phyloP scores from a whole-genome alignment of 441 rosid genomes.

The Gossypium schwendimanii region DNA sequence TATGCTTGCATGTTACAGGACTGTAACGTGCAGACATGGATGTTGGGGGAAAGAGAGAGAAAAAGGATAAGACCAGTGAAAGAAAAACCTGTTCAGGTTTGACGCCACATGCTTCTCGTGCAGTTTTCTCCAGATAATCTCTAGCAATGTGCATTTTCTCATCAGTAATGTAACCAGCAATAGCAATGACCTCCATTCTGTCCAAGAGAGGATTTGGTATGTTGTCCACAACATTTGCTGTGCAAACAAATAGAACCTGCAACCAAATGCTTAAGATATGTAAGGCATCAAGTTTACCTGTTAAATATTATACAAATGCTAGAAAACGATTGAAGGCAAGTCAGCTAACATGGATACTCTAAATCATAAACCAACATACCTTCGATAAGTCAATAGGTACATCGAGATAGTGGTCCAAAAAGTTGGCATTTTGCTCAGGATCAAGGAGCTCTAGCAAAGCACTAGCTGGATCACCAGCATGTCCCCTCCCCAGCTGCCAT shows the following conservation, averaged over 20 bases:
- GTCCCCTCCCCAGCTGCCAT: constrained; percentile 80
- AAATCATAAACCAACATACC: constrained; percentile 36
- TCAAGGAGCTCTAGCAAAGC: constrained; percentile 96
- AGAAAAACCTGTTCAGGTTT: constrained; percentile 77
- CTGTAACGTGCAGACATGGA: not conserved
- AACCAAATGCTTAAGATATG: constrained; percentile 6
- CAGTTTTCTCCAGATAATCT: constrained; percentile 71
- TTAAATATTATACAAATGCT: not conserved
- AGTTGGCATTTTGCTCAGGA: constrained; percentile 94
- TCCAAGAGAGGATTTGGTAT: constrained; percentile 89
- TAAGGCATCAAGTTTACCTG: not conserved
- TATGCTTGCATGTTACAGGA: constrained; percentile 4
- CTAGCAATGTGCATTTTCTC: constrained; percentile 95
- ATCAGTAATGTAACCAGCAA: constrained; percentile 93
- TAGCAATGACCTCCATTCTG: constrained; percentile 88
- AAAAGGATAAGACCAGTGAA: not conserved
- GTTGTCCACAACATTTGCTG: constrained; percentile 78
- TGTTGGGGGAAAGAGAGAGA: not conserved
- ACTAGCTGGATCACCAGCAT: constrained; percentile 86
- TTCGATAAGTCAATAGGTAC: constrained; percentile 87
- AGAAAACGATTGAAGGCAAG: not conserved
- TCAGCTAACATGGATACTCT: not conserved
- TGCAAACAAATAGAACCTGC: constrained; percentile 96
- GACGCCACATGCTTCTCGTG: constrained; percentile 87
- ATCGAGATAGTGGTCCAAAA: constrained; percentile 87